phyloP scores from a whole-genome alignment of 1,284 basidiomycete species.

The Cutaneotrichosporon sp. region DNA sequence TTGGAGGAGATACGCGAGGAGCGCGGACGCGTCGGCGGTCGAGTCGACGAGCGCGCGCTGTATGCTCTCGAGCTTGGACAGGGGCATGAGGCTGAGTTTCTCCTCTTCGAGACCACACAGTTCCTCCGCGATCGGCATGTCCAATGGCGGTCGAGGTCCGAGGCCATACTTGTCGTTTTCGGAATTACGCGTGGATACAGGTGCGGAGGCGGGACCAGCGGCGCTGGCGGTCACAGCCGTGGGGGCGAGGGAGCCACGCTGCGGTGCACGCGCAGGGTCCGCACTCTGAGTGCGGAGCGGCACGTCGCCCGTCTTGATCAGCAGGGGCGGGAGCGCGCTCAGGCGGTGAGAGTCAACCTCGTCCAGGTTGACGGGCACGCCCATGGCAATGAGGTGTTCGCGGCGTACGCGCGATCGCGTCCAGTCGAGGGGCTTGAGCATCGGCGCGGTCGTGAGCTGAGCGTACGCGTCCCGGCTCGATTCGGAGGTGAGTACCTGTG shows the following conservation, averaged over 20 bases:
- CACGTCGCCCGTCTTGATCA: constrained; percentile 59
- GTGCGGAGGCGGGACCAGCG: constrained; percentile 39
- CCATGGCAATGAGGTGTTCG: constrained; percentile 80
- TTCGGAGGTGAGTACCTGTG: constrained; percentile 64
- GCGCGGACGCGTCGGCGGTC: constrained; percentile 64
- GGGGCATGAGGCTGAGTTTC: constrained; percentile 60
- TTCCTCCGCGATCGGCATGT: constrained; percentile 59
- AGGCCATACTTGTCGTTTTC: constrained; percentile 56
- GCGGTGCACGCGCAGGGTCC: constrained; percentile 9
- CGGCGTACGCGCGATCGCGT: constrained; percentile 78
- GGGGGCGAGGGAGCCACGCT: constrained; percentile 9
- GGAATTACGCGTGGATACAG: constrained; percentile 38
- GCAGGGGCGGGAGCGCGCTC: constrained; percentile 67
- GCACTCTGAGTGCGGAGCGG: constrained; percentile 45
- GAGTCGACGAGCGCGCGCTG: constrained; percentile 62
- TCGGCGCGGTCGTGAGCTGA: constrained; percentile 50
- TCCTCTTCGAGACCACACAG: constrained; percentile 65
- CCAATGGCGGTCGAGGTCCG: constrained; percentile 65
- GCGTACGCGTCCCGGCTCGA: constrained; percentile 70
- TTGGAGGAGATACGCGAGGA: constrained; percentile 75
- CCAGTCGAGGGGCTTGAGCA: constrained; percentile 76
- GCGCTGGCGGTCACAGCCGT: constrained; percentile 4
- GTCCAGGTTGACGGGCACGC: constrained; percentile 87
- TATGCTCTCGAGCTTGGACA: constrained; percentile 60
- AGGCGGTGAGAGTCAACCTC: constrained; percentile 70